Percentiles rank a stretch among this genome's conserved stretches.
Conservation (phyloP, 306 rosid genomes). For the Gillenia trifoliata region DNA sequence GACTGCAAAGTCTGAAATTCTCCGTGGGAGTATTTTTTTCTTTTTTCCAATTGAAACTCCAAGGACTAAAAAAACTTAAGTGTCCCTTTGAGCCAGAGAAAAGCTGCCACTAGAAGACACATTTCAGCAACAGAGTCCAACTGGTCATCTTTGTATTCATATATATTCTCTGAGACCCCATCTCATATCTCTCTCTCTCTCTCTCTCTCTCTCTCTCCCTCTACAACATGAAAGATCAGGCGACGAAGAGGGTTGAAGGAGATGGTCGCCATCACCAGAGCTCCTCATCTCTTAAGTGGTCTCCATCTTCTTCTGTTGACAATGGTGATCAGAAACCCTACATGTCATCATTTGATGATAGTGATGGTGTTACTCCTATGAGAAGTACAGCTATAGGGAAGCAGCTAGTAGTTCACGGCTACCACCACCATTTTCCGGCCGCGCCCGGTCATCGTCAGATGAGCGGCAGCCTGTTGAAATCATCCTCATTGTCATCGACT, state of each 20-base stretch:
- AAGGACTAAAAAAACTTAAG: constrained; percentile 40
- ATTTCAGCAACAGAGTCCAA: not conserved
- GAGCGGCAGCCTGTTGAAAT: constrained; percentile 15
- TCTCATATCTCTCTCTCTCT: constrained; percentile 1
- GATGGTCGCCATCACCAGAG: not conserved
- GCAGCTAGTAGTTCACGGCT: not conserved
- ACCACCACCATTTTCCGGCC: not conserved
- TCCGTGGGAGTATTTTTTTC: constrained; percentile 18
- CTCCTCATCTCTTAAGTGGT: constrained; percentile 13
- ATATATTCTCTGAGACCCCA: not conserved
- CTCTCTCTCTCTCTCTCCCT: not conserved
- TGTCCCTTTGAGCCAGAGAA: constrained; percentile 37
- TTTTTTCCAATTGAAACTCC: constrained; percentile 64
- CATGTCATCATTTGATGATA: not conserved
- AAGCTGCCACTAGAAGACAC: constrained; percentile 54
- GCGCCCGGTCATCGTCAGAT: constrained; percentile 2
- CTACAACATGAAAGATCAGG: not conserved
- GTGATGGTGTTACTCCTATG: not conserved
- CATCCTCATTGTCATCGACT: not conserved
- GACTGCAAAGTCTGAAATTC: constrained; percentile 38
- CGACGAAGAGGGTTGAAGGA: constrained; percentile 21
- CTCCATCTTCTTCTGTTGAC: constrained; percentile 27
- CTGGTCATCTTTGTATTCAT: not conserved
- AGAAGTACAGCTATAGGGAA: not conserved
- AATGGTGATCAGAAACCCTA: constrained; percentile 7